Evolutionary conservation across 805 yeast species (phyloP), one percentile per base, ranked within the genome.

Genomic region (Phaffomyces opuntiae): DNA sequence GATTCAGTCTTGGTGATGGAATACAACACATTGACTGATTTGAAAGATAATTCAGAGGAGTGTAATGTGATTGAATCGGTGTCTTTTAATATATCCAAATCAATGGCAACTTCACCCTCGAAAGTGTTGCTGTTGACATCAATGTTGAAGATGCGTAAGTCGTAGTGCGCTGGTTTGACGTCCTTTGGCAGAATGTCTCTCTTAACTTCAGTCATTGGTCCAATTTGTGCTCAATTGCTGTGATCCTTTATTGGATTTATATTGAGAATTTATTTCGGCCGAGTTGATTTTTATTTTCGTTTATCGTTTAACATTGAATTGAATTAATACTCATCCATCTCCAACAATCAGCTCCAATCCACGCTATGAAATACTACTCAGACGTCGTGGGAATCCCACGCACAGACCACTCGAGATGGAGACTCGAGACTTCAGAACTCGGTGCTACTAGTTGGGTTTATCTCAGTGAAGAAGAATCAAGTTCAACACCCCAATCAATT

Each of bases 401-500:
- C 36, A 84, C 97, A 0, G 96, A 93, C 51, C 74, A 75, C 2
- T 52, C 62, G 1, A 70, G 77, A 13, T 91, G 99, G 99, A 71
- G 95, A 50, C 70, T 91, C 27, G 62, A 75, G 17, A 75, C 83
- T 1, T 83, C 83, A 49, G 75, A 76, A 33, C 64, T 83, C 13
- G 99, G 99, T 14, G 73, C 84, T 17, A 87, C 87, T 57, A 73
- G 75, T 38, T 91, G 99, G 99, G 81, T 76, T 27, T 91, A 81
- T 57, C 54, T 78, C 11, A 56, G 64, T 0, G 65, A 63, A 31
- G 64, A 70, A 21, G 72, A 75, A 19, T 51, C 64, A 1, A 45
- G 49, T 4, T 49, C 58, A 0, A 76, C 71, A 37, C 74, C 76
- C 9, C 91, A 83, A 56, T 63, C 81, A 2, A 61, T 69, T 4